These are phyloP conservation scores for Fusarium bactridioides DNA, from an alignment of 2,329 filamentous ascomycete species.

Conservation along the genomic window DNA sequence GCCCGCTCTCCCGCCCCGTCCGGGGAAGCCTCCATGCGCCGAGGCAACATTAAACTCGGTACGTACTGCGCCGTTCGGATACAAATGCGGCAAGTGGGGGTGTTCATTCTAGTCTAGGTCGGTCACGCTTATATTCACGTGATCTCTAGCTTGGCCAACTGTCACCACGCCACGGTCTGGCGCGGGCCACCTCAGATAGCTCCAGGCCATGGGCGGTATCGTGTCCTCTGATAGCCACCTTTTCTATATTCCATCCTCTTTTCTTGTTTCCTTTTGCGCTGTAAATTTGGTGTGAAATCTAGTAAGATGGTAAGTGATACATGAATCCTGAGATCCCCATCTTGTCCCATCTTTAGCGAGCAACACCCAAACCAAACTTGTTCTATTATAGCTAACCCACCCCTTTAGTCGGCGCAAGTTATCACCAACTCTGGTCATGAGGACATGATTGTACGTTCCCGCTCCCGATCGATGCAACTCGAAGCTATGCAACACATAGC, in stretches of 20 bases:
- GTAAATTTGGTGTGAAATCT: slow-evolving; percentile 17
- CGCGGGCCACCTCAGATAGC: slow-evolving; percentile 30
- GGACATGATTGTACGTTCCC: slow-evolving; percentile 94
- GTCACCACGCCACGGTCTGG: slow-evolving; percentile 40
- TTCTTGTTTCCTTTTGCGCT: slow-evolving; percentile 23
- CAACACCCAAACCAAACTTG: neutral
- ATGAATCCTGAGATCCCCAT: neutral
- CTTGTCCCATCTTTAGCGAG: neutral
- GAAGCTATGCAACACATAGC: slow-evolving; percentile 2
- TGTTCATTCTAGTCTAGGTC: neutral
- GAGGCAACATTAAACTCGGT: slow-evolving; percentile 22
- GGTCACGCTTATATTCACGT: slow-evolving; percentile 36
- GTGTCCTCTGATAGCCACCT: slow-evolving; percentile 41
- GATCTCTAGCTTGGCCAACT: slow-evolving; percentile 36
- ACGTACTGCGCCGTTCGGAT: slow-evolving; percentile 24
- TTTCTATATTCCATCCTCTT: slow-evolving; percentile 23
- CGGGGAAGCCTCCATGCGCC: slow-evolving; percentile 36
- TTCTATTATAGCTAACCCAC: slow-evolving; percentile 40
- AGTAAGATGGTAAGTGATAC: slow-evolving; percentile 38
- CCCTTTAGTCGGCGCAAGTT: slow-evolving; percentile 52
- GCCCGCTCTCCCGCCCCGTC: slow-evolving; percentile 32
- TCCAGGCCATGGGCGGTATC: slow-evolving; percentile 41
- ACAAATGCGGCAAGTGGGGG: slow-evolving; percentile 40
- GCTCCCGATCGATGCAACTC: slow-evolving; percentile 3
- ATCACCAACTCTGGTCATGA: slow-evolving; percentile 72